A percentile compares a stretch with the other conserved stretches of the same genome.
Evolutionary conservation across 306 rosid species (phyloP).

Genomic region (Begonia fuchsioides): DNA sequence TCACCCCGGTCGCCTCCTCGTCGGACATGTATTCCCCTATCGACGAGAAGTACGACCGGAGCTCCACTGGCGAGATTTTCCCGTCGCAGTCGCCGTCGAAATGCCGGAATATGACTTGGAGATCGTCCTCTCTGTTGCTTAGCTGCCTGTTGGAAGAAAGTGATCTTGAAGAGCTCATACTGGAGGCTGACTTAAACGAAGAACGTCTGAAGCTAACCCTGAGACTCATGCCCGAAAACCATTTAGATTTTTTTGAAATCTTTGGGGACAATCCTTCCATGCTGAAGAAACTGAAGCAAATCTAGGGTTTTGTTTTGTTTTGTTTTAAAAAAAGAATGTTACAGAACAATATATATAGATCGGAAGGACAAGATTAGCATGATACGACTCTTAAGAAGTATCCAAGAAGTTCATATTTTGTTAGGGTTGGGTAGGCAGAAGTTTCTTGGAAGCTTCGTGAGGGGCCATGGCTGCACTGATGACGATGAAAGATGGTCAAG

Average conservation of each 20-base stretch:
- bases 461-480: too few species aligned
- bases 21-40: constrained; percentile 26
- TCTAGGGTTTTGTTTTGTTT: too few species aligned
- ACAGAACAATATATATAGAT: too few species aligned
- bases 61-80: constrained; percentile 30
- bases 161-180: not conserved
- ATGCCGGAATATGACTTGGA: constrained; percentile 22
- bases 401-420: too few species aligned
- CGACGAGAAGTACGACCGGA: constrained; percentile 27
- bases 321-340: too few species aligned
- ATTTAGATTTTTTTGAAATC: not conserved
- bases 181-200: not conserved
- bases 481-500: too few species aligned
- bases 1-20: constrained; percentile 17
- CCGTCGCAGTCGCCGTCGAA: constrained; percentile 41
- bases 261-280: too few species aligned
- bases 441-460: too few species aligned
- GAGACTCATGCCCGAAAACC: not conserved
- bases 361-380: too few species aligned
- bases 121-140: not conserved
- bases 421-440: too few species aligned
- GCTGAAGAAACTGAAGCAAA: too few species aligned
- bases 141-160: not conserved
- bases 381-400: too few species aligned
- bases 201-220: not conserved